Base-by-base conservation (phyloP, 2,329 filamentous ascomycete species). In the Cordyceps farinosa region DNA sequence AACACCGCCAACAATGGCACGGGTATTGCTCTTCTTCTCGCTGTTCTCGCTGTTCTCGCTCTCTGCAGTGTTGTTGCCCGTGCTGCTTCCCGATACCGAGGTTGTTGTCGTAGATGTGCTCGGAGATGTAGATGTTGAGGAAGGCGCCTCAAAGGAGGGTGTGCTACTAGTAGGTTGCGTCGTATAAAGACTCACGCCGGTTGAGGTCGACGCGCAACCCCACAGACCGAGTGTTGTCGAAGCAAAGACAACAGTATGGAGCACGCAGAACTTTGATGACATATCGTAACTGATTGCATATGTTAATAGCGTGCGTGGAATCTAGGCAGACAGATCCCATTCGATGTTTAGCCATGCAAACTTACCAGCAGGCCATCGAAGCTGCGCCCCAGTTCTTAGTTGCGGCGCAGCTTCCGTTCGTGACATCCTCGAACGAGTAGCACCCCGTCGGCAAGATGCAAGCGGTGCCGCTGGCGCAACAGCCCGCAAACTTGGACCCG, bases 301-400 rank as follows among this genome's bases (percentile, higher is more conserved):
- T 56, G 51, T 62, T 11, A 62, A 34, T 27, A 15, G 6, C 27
- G 6, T 34, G 29, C 4, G 32, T 11, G n/a, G 15, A 2, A 22
- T 11, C 29, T 11, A 6, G 29, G 4, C 13, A 27, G 17, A 3
- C 8, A n/a, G 13, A n/a, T 36, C 30, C 53, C 22, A 36, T 11
- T 27, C 22, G 10, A 11, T 10, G 44, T 47, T 27, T 2, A 29
- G 27, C 27, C 13, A 9, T 54, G 22, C 22, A 13, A 38, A 38
- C 61, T 63, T 27, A 48, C 61, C 61, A 63, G 45, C 61, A 63
- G 15, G 61, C 61, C 45, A 53, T 51, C 15, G 34, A 13, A 48
- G 22, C 17, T 63, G 30, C 7, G 47, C 53, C n/a, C 40, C 50
- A 54, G 30, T 5, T 52, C 48, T 5, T n/a, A 22, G 22, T 9